Evolutionary conservation across 208 protist species (phyloP).

Genomic region (Acanthamoeba royreba): DNA sequence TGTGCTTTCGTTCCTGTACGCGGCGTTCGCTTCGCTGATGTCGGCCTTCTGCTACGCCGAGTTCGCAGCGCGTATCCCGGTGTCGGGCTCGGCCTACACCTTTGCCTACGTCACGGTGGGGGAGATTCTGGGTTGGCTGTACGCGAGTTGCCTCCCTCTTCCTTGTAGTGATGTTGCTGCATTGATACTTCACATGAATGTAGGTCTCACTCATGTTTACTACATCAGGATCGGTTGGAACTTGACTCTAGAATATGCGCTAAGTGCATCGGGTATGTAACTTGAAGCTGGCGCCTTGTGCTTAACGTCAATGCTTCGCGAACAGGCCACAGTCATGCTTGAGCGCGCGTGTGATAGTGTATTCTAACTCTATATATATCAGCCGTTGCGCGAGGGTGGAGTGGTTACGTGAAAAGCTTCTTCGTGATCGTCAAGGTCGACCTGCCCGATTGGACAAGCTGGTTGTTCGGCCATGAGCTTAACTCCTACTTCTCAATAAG

Average conservation of each 20-base stretch:
- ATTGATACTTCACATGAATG: background rate
- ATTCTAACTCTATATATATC: background rate
- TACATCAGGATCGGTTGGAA: constrained; percentile 61
- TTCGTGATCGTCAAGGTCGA: background rate
- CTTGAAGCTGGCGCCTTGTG: too few species aligned
- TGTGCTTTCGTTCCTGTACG: constrained; percentile 59
- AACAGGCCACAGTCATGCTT: background rate
- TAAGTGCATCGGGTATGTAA: constrained; percentile 35
- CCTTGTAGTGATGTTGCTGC: background rate
- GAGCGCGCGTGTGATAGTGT: background rate
- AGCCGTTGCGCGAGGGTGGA: constrained; percentile 62
- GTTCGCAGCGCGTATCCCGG: constrained; percentile 56
- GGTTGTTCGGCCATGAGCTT: background rate
- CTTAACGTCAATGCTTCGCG: background rate
- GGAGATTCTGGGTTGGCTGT: constrained; percentile 61
- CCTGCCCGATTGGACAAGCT: background rate
- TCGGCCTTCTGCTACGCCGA: constrained; percentile 68
- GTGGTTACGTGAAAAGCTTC: constrained; percentile 44
- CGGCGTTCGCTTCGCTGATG: constrained; percentile 55
- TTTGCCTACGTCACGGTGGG: constrained; percentile 58
- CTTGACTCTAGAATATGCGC: constrained; percentile 64
- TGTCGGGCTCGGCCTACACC: constrained; percentile 63
- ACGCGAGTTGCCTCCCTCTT: background rate
- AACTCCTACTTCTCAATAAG: background rate
- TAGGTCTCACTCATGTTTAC: background rate